phyloP scores from a whole-genome alignment of 1,284 basidiomycete genomes.

The Naganishia liquefaciens region DNA sequence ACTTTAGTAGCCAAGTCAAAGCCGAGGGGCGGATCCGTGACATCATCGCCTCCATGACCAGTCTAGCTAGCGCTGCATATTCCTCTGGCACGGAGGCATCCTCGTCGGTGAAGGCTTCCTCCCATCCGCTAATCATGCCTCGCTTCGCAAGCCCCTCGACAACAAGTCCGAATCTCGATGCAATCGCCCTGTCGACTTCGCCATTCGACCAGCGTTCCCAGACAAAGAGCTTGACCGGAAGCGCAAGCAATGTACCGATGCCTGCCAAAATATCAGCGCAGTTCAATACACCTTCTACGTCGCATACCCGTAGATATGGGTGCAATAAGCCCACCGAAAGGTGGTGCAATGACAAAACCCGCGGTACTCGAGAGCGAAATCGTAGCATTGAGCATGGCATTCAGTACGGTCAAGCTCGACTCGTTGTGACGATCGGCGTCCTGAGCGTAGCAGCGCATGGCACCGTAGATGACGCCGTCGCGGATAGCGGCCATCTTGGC shows the following conservation, averaged over 20 bases:
- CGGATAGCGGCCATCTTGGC: conserved; percentile 16
- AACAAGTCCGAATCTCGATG: conserved; percentile 16
- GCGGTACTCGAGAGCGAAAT: conserved; percentile 19
- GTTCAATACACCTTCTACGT: not conserved
- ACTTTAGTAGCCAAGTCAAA: conserved; percentile 24
- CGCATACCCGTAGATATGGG: conserved; percentile 14
- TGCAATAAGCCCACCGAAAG: conserved; percentile 14
- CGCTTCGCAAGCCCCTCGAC: conserved; percentile 19
- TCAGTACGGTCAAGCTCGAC: not conserved
- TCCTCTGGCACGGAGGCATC: conserved; percentile 12
- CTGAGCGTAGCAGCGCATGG: conserved; percentile 22
- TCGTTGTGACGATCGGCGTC: conserved; percentile 22
- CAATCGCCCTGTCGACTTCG: conserved; percentile 20
- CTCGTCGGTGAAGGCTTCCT: conserved; percentile 16
- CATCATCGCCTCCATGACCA: conserved; percentile 27
- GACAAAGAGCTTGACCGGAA: conserved; percentile 15
- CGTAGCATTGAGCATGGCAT: conserved; percentile 22
- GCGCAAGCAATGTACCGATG: conserved; percentile 8
- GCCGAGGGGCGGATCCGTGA: conserved; percentile 19
- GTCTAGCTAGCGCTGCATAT: conserved; percentile 19
- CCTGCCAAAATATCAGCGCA: not conserved
- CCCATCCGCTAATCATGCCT: conserved; percentile 21
- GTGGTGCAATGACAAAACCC: conserved; percentile 16
- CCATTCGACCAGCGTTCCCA: conserved; percentile 26
- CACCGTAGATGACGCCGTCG: conserved; percentile 22